These are phyloP conservation scores for Aspergillus costaricaensis DNA, from an alignment of 2,329 filamentous ascomycete genomes.

Conservation along the genomic window DNA sequence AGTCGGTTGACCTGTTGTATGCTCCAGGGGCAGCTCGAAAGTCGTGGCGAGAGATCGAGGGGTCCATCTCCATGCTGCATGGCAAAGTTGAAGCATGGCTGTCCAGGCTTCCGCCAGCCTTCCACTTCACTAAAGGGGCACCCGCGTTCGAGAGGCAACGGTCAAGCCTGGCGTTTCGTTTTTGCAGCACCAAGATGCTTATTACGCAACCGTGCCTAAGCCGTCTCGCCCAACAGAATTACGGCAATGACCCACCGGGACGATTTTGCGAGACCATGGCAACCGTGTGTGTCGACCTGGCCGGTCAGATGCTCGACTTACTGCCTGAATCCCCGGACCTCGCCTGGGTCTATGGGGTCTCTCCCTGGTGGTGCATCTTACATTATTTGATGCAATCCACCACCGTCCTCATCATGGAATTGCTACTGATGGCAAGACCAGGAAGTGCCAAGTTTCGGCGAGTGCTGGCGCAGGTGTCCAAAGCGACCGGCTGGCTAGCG, in stretches of 20 bases:
- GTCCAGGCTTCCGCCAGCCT: constrained; percentile 39
- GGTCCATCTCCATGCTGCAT: constrained; percentile 37
- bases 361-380: constrained; percentile 45
- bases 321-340: constrained; percentile 39
- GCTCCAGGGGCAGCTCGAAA: constrained; percentile 38
- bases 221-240: constrained; percentile 34
- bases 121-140: constrained; percentile 35
- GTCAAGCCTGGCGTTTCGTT: constrained; percentile 42
- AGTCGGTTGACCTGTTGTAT: constrained; percentile 41
- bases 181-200: constrained; percentile 46
- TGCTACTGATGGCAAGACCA: constrained; percentile 35
- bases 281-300: constrained; percentile 38
- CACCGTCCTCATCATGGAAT: constrained; percentile 39
- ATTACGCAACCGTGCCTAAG: constrained; percentile 48
- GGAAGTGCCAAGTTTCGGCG: constrained; percentile 31
- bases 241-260: constrained; percentile 27
- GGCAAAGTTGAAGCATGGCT: constrained; percentile 42
- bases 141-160: constrained; percentile 36
- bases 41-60: constrained; percentile 41
- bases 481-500: constrained; percentile 39
- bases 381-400: constrained; percentile 46
- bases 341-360: constrained; percentile 32
- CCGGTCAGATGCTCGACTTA: constrained; percentile 36
- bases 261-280: constrained; percentile 39
- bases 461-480: constrained; percentile 34